phyloP scores from a whole-genome alignment of 179 eudicot species.

The Spinacia oleracea region DNA sequence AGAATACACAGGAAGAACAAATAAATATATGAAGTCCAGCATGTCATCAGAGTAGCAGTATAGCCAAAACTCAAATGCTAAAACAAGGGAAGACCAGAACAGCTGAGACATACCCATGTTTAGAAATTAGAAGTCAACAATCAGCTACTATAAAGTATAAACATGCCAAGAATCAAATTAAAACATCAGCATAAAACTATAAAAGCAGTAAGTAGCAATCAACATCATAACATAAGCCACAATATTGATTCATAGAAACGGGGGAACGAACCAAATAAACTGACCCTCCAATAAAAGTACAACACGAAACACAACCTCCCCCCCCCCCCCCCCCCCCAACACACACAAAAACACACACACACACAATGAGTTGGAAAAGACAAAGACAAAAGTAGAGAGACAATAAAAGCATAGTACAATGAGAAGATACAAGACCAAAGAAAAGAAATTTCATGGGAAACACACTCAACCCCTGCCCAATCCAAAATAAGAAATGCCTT shows the following conservation, averaged over 20 bases:
- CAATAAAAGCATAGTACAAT: background rate
- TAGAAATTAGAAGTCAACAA: background rate
- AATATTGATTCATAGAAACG: background rate
- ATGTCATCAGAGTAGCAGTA: background rate
- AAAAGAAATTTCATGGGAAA: background rate
- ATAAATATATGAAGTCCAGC: background rate
- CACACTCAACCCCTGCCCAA: background rate
- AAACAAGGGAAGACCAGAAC: background rate
- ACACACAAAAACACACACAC: too few relatives aligned
- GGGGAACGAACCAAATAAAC: background rate
- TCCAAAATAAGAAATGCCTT: background rate
- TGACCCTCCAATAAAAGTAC: background rate
- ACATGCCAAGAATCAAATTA: conserved; percentile 2
- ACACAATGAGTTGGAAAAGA: background rate
- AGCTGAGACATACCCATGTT: background rate
- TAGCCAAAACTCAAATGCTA: background rate
- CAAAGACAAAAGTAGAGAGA: background rate
- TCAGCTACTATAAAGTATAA: background rate
- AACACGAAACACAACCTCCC: background rate
- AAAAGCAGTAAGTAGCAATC: background rate
- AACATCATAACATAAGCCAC: background rate
- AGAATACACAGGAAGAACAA: conserved; percentile 2
- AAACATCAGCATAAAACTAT: background rate
- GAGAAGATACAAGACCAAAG: background rate
- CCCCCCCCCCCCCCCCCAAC: too few relatives aligned